These are phyloP conservation scores for Vaccinium darrowii DNA, from an alignment of 148 eudicot genomes.

Conservation along the genomic window DNA sequence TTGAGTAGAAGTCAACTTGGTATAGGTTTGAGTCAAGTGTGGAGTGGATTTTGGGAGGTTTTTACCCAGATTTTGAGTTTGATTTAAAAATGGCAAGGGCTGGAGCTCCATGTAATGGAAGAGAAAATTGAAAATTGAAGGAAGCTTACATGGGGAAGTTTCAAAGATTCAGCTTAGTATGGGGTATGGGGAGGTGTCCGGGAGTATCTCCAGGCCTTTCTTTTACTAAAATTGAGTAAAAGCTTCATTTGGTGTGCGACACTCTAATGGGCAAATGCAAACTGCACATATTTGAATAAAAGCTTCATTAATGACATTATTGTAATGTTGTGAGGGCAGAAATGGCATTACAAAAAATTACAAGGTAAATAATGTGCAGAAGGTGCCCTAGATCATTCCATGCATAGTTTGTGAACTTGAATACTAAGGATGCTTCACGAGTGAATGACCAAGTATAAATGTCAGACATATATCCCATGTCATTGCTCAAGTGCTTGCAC, in stretches of 20 bases:
- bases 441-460: background rate
- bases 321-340: background rate
- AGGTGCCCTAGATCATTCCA: background rate
- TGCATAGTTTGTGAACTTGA: background rate
- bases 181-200: background rate
- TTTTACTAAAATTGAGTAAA: background rate
- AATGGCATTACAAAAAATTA: background rate
- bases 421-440: background rate
- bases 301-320: background rate
- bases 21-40: too few relatives aligned
- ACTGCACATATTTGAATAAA: background rate
- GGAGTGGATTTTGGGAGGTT: too few relatives aligned
- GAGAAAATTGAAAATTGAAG: background rate
- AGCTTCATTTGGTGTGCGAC: background rate
- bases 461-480: background rate
- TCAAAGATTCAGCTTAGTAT: background rate
- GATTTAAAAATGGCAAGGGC: background rate
- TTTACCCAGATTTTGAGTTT: too few relatives aligned
- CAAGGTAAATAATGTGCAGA: background rate
- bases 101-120: background rate
- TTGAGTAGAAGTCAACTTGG: too few relatives aligned
- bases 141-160: background rate
- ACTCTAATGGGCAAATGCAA: background rate
- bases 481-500: background rate
- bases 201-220: background rate